Evolutionary conservation across 495 filamentous ascomycete genomes (phyloP), one percentile per base, ranked within the genome.

Genomic region (Chaetomium fimeti): DNA sequence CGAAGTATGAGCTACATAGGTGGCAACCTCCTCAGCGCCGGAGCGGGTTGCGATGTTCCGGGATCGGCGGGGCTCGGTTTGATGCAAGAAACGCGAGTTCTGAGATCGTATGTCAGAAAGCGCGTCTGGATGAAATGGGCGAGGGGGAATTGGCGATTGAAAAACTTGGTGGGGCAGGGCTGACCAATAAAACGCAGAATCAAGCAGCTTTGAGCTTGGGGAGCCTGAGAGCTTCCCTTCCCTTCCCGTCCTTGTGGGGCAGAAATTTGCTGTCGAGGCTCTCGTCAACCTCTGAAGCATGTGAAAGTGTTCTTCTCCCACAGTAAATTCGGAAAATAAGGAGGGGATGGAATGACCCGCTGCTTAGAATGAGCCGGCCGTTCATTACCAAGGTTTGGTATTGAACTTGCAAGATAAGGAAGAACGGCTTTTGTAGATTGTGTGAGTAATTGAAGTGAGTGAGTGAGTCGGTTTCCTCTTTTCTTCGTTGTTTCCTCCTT

Each of bases 201-300:
- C n/a, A 9, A 38, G 49, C 36, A 28, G 18, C 24, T 62, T 62
- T 2, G 25, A 29, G 27, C 52, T 32, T 32, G 27, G 25, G 16
- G 16, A 4, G 27, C 27, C 45, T 29, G 22, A 25, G n/a, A 42
- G 54, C 29, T 52, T 52, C 24, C 15, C 20, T 13, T 6, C 24
- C n/a, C n/a, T n/a, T n/a, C n/a, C n/a, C n/a, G n/a, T n/a, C 6
- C 32, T 36, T 36, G 32, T 32, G 51, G 51, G 27, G 25, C 45
- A 5, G n/a, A 66, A 47, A 61, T 62, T 62, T 60, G 16, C 38
- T 42, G 49, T 48, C 38, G 40, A 57, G 63, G 58, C 63, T 57
- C 24, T 8, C 18, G 12, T 36, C 32, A 9, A 18, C 36, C 45
- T 43, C 57, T 36, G n/a, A 61, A 16, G 29, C 27, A 42, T 49